Base-by-base conservation (phyloP, 1,284 basidiomycete species). In the Boletellus deceptivus region DNA sequence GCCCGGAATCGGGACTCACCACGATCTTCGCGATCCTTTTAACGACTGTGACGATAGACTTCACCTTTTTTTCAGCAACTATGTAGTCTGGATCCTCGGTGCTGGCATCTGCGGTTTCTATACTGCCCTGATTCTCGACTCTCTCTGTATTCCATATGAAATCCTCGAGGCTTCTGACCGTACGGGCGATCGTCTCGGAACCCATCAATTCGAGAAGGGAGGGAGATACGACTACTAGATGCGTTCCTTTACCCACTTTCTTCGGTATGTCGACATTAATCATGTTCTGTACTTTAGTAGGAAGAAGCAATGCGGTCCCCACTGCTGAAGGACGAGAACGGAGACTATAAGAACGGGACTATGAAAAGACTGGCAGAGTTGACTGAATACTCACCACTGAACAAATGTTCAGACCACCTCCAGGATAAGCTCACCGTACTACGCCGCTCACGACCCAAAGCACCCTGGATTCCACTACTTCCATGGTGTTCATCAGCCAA, bases 291-390 rank as follows among this genome's bases (percentile, higher is more conserved):
- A 9, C 16, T 36, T 20, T 33, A 62, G 58, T 70, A 71, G 36
- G 53, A 59, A 25, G 69, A 70, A 1, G 70, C 71, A 11, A 72
- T 72, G 70, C 67, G 71, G 4, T 72, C 60, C 58, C 68, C 69
- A 3, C 49, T 62, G 10, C 60, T 60, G 52, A 61, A 60, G 36
- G 48, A 46, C 4, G 27, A 2, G 2, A 9, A 43, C 0, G 57
- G 59, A 24, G 9, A 49, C 3, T 60, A 50, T 33, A 52, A 65
- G 34, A 58, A 58, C 17, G 59, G 56, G 3, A 71, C 71, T 7
- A 71, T 72, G 70, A 59, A 55, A 31, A 67, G 63, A 34, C 37
- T 60, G 6, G 69, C 67, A 25, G 49, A 69, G 36, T 44, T 61
- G 29, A 58, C 40, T 6, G 35, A 55, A 33, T 57, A 58, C 14